phyloP scores from a whole-genome alignment of 2,329 filamentous ascomycete species.

The Akanthomyces muscarius region DNA sequence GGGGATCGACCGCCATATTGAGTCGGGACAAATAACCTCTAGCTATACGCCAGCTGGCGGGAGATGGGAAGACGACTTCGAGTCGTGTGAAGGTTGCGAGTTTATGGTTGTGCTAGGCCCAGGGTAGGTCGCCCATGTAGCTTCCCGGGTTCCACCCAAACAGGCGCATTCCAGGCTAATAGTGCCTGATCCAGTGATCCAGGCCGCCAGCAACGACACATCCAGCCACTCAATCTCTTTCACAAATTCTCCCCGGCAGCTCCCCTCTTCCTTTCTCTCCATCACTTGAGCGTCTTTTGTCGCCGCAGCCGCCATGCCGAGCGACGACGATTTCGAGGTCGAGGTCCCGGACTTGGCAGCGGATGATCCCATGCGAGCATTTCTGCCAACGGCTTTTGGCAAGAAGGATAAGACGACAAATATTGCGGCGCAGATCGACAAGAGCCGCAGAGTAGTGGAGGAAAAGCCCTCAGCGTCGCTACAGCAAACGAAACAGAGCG shows the following conservation, averaged over 20 bases:
- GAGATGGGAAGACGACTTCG: not conserved
- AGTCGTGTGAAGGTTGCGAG: not conserved
- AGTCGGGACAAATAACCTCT: conserved; percentile 5
- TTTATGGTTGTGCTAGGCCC: not conserved
- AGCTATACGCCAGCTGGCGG: not conserved
- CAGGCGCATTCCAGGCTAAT: conserved; percentile 6
- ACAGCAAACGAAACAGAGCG: conserved; percentile 24
- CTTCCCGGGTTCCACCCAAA: conserved; percentile 11
- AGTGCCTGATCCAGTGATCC: conserved; percentile 6
- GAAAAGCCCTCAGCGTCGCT: conserved; percentile 3
- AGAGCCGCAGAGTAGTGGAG: conserved; percentile 58
- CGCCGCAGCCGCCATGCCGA: conserved; percentile 44
- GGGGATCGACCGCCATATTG: conserved; percentile 41
- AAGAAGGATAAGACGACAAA: conserved; percentile 73
- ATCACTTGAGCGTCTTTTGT: not conserved
- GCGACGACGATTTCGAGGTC: conserved; percentile 57
- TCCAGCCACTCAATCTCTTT: not conserved
- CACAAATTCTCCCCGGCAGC: not conserved
- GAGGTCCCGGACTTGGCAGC: conserved; percentile 50
- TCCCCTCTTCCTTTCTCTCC: not conserved
- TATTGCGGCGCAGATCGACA: conserved; percentile 75
- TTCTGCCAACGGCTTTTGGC: conserved; percentile 79
- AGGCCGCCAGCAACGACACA: not conserved
- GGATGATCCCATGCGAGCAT: conserved; percentile 70
- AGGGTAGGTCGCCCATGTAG: not conserved